These are phyloP conservation scores for Cyclotella atomus DNA, from an alignment of 108 stramenopile genomes.

Conservation along the genomic window DNA sequence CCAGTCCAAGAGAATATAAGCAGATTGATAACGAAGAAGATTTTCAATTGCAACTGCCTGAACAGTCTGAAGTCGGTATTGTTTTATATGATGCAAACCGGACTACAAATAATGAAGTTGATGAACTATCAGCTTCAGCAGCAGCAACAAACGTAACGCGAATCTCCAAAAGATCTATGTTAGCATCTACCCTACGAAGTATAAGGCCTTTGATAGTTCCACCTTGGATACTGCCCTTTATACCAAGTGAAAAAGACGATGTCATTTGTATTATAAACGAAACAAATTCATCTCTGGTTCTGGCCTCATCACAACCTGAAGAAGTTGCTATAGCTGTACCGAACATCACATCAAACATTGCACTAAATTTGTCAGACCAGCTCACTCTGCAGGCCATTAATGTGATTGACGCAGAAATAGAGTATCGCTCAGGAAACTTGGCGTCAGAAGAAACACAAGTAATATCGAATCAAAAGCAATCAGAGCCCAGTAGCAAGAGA, in stretches of 20 bases:
- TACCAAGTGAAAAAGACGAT: not conserved
- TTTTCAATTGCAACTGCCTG: not conserved
- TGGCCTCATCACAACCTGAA: not conserved
- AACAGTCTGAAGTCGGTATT: not conserved
- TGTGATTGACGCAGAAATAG: not conserved
- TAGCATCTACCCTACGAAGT: not conserved
- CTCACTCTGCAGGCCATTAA: not conserved
- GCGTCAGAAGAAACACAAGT: not conserved
- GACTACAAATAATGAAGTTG: not conserved
- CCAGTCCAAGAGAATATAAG: slow-evolving; percentile 5
- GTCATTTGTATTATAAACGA: not conserved
- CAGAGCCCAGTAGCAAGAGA: not conserved
- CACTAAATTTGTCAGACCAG: not conserved
- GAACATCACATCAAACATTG: not conserved
- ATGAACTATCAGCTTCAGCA: not conserved
- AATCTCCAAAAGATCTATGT: not conserved
- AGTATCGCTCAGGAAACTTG: not conserved
- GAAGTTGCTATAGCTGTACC: no score
- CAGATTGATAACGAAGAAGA: not conserved
- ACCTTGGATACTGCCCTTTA: slow-evolving; percentile 1
- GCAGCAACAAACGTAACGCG: not conserved
- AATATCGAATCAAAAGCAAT: not conserved
- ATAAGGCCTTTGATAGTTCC: slow-evolving; percentile 6
- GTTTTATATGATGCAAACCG: not conserved
- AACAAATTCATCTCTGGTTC: not conserved